Base-by-base conservation (phyloP, 441 rosid genomes). In the Syzygium malaccense region DNA sequence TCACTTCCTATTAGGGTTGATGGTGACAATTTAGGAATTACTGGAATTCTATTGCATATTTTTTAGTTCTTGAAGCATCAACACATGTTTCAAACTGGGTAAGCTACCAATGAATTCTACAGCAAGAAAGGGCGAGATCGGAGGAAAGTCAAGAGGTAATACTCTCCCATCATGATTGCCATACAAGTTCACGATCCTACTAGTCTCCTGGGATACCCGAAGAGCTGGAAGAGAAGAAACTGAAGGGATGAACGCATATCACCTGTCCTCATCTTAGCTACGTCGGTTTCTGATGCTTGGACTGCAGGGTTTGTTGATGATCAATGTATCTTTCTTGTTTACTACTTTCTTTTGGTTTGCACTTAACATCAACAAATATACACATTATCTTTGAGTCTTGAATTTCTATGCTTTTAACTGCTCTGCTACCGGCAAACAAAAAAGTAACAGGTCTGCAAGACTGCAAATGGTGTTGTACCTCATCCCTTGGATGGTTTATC, bases 101-200 rank as follows among this genome's bases (percentile, higher is more conserved):
- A 75, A 75, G 6, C n/a, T 41, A 75, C 83, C 25, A n/a, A 32
- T 88, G 54, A 88, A 49, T 88, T 64, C 87, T 91, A 92, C 94
- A 94, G 95, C 89, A 90, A 92, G 91, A 90, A 88, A 57, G 89
- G 88, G 90, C 75, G 41, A 87, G 89, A 91, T 64, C 88, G 91
- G 13, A 89, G 80, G 88, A 92, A 58, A 85, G 89, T 89, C 30
- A 92, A 90, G 92, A 89, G 92, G 88, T 93, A 75, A 91, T 87
- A 12, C 51, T 75, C 15, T 41, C 83, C 83, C n/a, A 41, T 41
- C 83, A 13, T 14, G 53, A 6, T 75, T 13, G 83, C 83, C 51
- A 41, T n/a, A 75, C n/a, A 41, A 75, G 83, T 41, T 75, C n/a
- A 41, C 51, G 28, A 75, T 75, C n/a, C 83, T 41, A 41, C 83